Evolutionary conservation across 2,329 filamentous ascomycete species (phyloP).

Genomic region (Dactylellina leptospora): DNA sequence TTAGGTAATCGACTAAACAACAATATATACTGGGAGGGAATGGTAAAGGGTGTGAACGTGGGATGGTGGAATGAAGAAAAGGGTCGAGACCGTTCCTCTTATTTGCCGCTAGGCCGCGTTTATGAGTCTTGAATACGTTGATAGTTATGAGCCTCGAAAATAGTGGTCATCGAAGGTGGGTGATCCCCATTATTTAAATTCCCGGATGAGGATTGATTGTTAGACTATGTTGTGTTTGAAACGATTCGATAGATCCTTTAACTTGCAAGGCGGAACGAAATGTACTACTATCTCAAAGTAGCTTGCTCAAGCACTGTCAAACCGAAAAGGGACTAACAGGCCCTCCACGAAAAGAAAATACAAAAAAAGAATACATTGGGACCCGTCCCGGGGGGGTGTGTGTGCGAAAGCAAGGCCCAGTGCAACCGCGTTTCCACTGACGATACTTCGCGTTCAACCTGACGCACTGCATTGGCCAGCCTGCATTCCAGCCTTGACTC

Average conservation of each 20-base stretch:
- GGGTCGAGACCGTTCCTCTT: conserved; percentile 35
- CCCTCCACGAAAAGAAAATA: conserved; percentile 33
- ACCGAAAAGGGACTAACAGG: conserved; percentile 36
- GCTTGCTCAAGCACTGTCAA: conserved; percentile 32
- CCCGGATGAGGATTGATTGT: conserved; percentile 11
- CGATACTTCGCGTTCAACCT: conserved; percentile 45
- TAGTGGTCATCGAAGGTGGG: conserved; percentile 42
- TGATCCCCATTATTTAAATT: conserved; percentile 51
- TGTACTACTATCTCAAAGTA: conserved; percentile 35
- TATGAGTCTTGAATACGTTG: conserved; percentile 36
- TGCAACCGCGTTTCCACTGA: conserved; percentile 49
- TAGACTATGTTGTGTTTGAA: conserved; percentile 42
- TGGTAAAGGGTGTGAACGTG: conserved; percentile 23
- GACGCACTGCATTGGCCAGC: conserved; percentile 47
- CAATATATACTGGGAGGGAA: conserved; percentile 21
- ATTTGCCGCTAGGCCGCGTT: conserved; percentile 13
- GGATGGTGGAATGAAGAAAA: conserved; percentile 32
- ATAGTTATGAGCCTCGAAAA: conserved; percentile 49
- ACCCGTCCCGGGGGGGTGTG: conserved; percentile 27
- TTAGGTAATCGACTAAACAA: conserved; percentile 14
- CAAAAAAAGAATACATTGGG: conserved; percentile 8
- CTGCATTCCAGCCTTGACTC: conserved; percentile 51
- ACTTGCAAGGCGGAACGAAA: conserved; percentile 52
- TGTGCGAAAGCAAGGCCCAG: conserved; percentile 38
- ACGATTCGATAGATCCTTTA: conserved; percentile 52